A percentile compares a stretch with the other conserved stretches of the same genome.
Evolutionary conservation across 371 early-diverging fungal genomes (phyloP).

Genomic region (Saksenaea vasiformis): DNA sequence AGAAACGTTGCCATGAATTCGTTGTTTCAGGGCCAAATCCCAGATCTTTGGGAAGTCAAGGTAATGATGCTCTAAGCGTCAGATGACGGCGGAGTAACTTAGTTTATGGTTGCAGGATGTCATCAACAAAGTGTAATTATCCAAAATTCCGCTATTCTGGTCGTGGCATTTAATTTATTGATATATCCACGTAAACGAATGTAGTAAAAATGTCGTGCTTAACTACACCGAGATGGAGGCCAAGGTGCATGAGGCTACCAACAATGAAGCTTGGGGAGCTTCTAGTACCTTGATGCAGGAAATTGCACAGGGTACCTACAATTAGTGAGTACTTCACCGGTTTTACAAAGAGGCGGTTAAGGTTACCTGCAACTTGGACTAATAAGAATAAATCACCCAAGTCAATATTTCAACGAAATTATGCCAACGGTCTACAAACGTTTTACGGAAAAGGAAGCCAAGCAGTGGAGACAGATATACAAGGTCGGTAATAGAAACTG

Average conservation of each 20-base stretch:
- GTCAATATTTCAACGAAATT: slow-evolving; percentile 89
- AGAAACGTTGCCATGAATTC: slow-evolving; percentile 34
- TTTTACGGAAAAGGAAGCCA: slow-evolving; percentile 80
- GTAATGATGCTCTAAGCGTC: slow-evolving; percentile 17
- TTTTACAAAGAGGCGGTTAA: not conserved
- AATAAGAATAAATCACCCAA: slow-evolving; percentile 21
- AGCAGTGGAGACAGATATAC: slow-evolving; percentile 93
- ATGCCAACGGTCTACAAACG: slow-evolving; percentile 90
- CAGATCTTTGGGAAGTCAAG: slow-evolving; percentile 59
- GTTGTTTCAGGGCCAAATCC: slow-evolving; percentile 46
- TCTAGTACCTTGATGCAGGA: slow-evolving; percentile 89
- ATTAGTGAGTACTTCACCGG: slow-evolving; percentile 59
- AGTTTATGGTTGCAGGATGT: slow-evolving; percentile 45
- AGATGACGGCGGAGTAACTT: slow-evolving; percentile 2
- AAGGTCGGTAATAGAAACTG: slow-evolving; percentile 67
- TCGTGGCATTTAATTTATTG: not conserved
- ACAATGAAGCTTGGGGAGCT: slow-evolving; percentile 91
- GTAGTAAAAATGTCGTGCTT: slow-evolving; percentile 73
- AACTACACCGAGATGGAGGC: slow-evolving; percentile 89
- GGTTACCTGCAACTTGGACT: not conserved
- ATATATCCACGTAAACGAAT: not conserved
- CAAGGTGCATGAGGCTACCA: slow-evolving; percentile 87
- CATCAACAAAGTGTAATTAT: slow-evolving; percentile 66
- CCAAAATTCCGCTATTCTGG: not conserved
- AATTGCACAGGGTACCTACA: slow-evolving; percentile 82